A percentile compares a stretch with the other conserved stretches of the same genome.
Conservation (phyloP, 805 yeast species). For the Candida piceae region DNA sequence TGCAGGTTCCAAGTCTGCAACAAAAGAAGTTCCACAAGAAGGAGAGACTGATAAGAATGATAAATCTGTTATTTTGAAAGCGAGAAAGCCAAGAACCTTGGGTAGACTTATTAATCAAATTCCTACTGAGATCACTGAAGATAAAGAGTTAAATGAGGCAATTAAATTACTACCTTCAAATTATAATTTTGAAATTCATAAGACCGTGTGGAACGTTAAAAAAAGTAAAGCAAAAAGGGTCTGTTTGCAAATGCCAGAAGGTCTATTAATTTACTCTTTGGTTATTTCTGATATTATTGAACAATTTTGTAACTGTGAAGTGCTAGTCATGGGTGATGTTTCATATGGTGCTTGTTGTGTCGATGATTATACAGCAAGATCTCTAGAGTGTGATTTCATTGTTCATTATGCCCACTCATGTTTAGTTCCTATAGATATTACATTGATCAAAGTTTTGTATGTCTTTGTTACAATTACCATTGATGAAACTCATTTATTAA, state of each 20-base stretch:
- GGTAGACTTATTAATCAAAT: slow-evolving; percentile 77
- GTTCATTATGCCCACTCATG: slow-evolving; percentile 98
- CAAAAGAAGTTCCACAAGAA: slow-evolving; percentile 1
- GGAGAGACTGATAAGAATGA: slow-evolving; percentile 1
- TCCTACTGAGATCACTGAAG: slow-evolving; percentile 78
- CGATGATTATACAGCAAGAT: slow-evolving; percentile 91
- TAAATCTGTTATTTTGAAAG: slow-evolving; percentile 13
- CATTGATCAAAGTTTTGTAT: slow-evolving; percentile 86
- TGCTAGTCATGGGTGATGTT: slow-evolving; percentile 96
- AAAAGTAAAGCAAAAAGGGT: slow-evolving; percentile 75
- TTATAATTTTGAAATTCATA: slow-evolving; percentile 93
- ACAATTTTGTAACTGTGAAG: slow-evolving; percentile 83
- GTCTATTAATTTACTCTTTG: slow-evolving; percentile 80
- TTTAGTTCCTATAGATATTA: slow-evolving; percentile 89
- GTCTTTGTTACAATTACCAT: slow-evolving; percentile 91
- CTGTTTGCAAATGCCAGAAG: slow-evolving; percentile 97
- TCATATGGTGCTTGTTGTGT: slow-evolving; percentile 98
- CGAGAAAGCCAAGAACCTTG: slow-evolving; percentile 32
- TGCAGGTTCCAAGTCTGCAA: slow-evolving; percentile 22
- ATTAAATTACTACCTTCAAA: slow-evolving; percentile 78
- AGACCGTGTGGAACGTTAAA: slow-evolving; percentile 88
- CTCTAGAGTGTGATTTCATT: slow-evolving; percentile 89
- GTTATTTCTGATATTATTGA: slow-evolving; percentile 88
- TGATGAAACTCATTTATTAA: slow-evolving; percentile 75
- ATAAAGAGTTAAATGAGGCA: slow-evolving; percentile 79